Base-by-base conservation (phyloP, 139 green algal species). In the Coelastrella sp. region DNA sequence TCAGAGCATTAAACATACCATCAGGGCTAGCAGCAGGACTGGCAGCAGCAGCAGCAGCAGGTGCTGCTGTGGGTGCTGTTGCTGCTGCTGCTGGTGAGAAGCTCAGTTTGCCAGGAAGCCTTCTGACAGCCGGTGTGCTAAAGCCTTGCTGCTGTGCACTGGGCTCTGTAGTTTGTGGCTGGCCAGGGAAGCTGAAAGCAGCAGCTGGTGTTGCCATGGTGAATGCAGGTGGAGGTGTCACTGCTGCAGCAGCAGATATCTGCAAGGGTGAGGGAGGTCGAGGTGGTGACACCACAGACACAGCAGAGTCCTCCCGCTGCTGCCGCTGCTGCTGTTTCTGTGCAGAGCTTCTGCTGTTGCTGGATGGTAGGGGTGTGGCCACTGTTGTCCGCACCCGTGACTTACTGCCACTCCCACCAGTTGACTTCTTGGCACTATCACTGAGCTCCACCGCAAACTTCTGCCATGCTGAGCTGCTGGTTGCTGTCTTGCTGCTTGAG, bases 231-330 rank as follows among this genome's bases (percentile, higher is more conserved):
- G 48, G 3, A 9, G 59, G 15, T 34, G 66, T 62, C 9, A 27
- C 27, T 32, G 60, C 78, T 32, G 30, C 80, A 32, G 64, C 80
- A 34, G 80, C 80, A 32, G 80, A 35, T 21, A 79, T 78, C 66
- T 79, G 80, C 80, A 79, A 34, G 6, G 80, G 80, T 53, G 80
- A 86, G 48, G 80, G n/a, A 0, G 80, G 66, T 17, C 64, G 25
- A 27, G 32, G 30, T 19, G 66, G 78, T 27, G 77, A 40, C 9
- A 59, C 60, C 5, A 63, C 23, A 40, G 17, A 38, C 37, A 38
- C 8, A 9, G 17, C 53, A 9, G 17, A 32, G 30, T n/a, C 53
- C 78, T 63, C n/a, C 78, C 27, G 59, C 40, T 19, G 57, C 76
- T 71, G 51, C 51, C 53, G 76, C 37, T 15, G 4, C 34, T 2